Conservation (phyloP, 306 rosid genomes). For the Prunus armeniaca region DNA sequence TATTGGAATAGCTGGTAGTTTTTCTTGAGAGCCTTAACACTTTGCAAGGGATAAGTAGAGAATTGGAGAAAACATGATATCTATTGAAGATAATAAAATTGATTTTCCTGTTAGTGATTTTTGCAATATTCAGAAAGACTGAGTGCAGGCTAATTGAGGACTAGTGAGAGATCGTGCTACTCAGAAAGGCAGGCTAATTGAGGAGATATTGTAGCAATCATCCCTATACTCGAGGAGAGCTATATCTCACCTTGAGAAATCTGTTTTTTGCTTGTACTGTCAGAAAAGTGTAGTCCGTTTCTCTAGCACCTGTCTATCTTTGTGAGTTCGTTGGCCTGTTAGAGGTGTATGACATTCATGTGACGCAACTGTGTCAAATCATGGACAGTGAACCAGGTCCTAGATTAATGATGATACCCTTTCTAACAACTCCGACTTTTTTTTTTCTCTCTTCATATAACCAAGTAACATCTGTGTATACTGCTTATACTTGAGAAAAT, state of each 20-base stretch:
- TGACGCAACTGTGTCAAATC: neutral
- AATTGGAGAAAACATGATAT: neutral
- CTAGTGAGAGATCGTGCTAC: neutral
- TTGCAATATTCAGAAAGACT: neutral
- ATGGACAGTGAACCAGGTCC: neutral
- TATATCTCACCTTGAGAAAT: neutral
- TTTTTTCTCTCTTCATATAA: neutral
- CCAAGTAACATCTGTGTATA: neutral
- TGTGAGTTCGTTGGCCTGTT: neutral
- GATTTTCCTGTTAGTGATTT: neutral
- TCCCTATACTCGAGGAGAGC: neutral
- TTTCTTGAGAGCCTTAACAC: neutral
- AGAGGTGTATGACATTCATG: neutral
- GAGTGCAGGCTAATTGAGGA: neutral
- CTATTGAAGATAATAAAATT: neutral
- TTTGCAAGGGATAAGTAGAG: neutral
- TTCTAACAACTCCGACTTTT: neutral
- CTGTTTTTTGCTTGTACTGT: neutral
- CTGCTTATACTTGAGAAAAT: neutral
- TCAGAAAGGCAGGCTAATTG: conserved; percentile 3
- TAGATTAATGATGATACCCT: neutral
- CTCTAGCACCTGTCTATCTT: neutral
- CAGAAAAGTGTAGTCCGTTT: neutral
- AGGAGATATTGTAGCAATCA: neutral
- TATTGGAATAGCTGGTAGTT: neutral